Evolutionary conservation across 345 rosid genomes (phyloP), one percentile per base, ranked within the genome.

Genomic region (Ceriops decandra): DNA sequence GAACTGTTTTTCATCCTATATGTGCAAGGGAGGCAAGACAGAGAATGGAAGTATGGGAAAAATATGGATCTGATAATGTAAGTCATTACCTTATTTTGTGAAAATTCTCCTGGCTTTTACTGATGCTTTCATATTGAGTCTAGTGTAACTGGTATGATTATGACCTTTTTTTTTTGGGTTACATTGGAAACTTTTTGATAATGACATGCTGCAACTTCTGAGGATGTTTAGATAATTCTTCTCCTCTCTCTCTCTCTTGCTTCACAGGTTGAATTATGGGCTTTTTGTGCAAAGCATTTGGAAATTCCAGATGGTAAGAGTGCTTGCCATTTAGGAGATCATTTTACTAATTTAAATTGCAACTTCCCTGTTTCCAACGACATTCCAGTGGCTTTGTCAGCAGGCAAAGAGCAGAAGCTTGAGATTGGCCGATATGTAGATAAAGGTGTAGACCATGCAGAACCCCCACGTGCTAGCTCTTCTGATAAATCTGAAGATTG

Each of bases 21-120:
- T 95, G 99, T 86, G 99, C 98, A 24, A 81, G 98, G 83, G 99
- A 95, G 77, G 93, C 93, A 63, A 85, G 88, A n/a, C 86, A 86
- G 53, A 88, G 86, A 70, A 81, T 95, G 85, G 99, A 92, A 83
- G 83, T 90, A 65, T 92, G 99, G 98, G 99, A 97, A 60, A 95
- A 83, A 63, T 78, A 77, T 72, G 99, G 97, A 65, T 75, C 74
- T 73, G 92, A 86, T 68, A 83, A 80, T 79, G 99, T 90, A 83
- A 87, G 96, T 77, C 65, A 66, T 67, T 71, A 69, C 66, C 69
- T 32, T 66, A 4, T 71, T 51, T 32, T 46, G 16, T 60, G 49
- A 42, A 42, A 13, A 28, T 35, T 47, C 52, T 46, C 13, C 49
- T 62, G 49, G 46, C 51, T 26, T 13, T 19, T 60, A 60, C 49